A percentile compares a stretch with the other conserved stretches of the same genome.
Evolutionary conservation across 2,329 filamentous ascomycete species (phyloP).

Genomic region (Aspergillus caelatus): DNA sequence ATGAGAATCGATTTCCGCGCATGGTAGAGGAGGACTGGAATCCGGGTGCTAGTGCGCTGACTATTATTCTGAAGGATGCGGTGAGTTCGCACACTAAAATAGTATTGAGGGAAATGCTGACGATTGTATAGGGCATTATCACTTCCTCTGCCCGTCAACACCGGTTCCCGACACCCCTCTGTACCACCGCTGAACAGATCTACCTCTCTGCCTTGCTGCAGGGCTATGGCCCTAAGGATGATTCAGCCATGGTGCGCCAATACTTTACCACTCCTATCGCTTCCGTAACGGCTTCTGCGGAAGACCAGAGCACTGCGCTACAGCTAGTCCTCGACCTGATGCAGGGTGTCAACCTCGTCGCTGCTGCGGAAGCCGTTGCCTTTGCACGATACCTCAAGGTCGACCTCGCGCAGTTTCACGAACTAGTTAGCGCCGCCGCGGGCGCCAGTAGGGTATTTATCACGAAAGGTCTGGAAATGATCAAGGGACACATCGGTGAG

Average conservation of each 20-base stretch:
- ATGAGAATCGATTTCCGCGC: conserved; percentile 60
- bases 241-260: conserved; percentile 59
- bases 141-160: conserved; percentile 64
- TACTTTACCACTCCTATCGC: conserved; percentile 49
- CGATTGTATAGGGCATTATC: conserved; percentile 58
- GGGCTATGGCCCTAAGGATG: conserved; percentile 59
- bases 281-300: conserved; percentile 37
- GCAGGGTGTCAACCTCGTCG: conserved; percentile 52
- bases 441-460: conserved; percentile 51
- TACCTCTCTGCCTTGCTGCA: conserved; percentile 63
- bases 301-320: conserved; percentile 38
- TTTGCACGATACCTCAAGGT: conserved; percentile 51
- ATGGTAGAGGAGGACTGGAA: conserved; percentile 57
- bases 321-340: conserved; percentile 49
- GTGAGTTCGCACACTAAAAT: conserved; percentile 19
- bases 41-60: conserved; percentile 61
- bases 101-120: background rate
- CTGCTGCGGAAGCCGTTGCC: conserved; percentile 51
- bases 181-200: conserved; percentile 64
- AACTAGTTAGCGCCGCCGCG: conserved; percentile 51
- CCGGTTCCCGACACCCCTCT: conserved; percentile 64
- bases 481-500: conserved; percentile 30
- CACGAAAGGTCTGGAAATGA: conserved; percentile 41
- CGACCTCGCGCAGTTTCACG: conserved; percentile 49
- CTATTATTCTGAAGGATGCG: conserved; percentile 64